Evolutionary conservation across 2,329 filamentous ascomycete species (phyloP).

Genomic region (Grosmannia penicillata): DNA sequence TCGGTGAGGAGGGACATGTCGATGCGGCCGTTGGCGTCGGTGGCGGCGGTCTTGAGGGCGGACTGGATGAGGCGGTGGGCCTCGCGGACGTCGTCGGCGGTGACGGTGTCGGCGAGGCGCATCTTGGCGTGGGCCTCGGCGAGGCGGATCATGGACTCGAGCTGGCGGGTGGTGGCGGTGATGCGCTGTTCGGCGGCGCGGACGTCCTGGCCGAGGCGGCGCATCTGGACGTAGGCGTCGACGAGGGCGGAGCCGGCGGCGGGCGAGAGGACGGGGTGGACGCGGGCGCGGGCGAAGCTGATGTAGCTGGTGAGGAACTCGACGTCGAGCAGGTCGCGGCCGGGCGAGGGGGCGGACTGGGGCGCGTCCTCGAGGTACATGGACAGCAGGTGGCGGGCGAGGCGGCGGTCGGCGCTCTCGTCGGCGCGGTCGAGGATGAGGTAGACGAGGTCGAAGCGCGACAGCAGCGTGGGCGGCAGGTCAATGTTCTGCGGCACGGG

Average conservation of each 20-base stretch:
- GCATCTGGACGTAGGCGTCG: slow-evolving; percentile 84
- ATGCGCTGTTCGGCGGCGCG: slow-evolving; percentile 87
- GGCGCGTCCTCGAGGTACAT: slow-evolving; percentile 96
- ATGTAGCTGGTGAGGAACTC: slow-evolving; percentile 96
- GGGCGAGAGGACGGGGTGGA: slow-evolving; percentile 69
- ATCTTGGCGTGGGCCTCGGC: slow-evolving; percentile 96
- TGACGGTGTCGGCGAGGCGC: slow-evolving; percentile 67
- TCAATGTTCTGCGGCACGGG: slow-evolving; percentile 98
- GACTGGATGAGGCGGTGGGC: slow-evolving; percentile 85
- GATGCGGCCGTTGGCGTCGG: slow-evolving; percentile 80
- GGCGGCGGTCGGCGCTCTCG: slow-evolving; percentile 71
- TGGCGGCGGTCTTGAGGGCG: slow-evolving; percentile 93
- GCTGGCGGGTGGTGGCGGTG: slow-evolving; percentile 88
- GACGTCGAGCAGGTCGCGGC: slow-evolving; percentile 77
- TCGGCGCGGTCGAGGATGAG: slow-evolving; percentile 89
- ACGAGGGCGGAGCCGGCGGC: slow-evolving; percentile 75
- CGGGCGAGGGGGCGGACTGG: slow-evolving; percentile 57
- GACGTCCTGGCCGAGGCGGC: slow-evolving; percentile 76
- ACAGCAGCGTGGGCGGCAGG: slow-evolving; percentile 83
- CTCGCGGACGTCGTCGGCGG: slow-evolving; percentile 70
- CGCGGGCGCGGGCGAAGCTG: slow-evolving; percentile 78
- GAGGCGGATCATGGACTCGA: slow-evolving; percentile 97
- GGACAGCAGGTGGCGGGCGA: slow-evolving; percentile 83
- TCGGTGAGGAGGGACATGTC: slow-evolving; percentile 94
- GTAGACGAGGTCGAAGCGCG: slow-evolving; percentile 93